Percentiles rank a stretch among this genome's conserved stretches.
Conservation (phyloP, 352 stramenopile species). For the Phytophthora syringae region DNA sequence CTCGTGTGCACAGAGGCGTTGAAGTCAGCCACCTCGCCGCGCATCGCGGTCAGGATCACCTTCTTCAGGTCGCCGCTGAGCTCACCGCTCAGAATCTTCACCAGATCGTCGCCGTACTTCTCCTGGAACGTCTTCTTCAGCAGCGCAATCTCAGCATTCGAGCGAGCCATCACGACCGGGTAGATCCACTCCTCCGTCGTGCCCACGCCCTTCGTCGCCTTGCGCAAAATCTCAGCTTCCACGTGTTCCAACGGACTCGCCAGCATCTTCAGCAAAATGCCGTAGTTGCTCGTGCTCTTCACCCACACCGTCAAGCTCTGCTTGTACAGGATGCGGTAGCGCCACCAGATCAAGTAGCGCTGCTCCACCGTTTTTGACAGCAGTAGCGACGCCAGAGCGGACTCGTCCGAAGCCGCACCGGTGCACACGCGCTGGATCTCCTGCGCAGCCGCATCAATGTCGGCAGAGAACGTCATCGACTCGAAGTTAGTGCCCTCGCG, state of each 20-base stretch:
- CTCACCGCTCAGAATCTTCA: constrained; percentile 46
- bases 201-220: constrained; percentile 21
- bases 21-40: constrained; percentile 32
- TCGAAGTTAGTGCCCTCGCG: constrained; percentile 20
- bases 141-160: constrained; percentile 62
- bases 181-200: constrained; percentile 60
- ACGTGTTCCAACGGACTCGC: constrained; percentile 47
- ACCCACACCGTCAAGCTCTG: constrained; percentile 58
- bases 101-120: constrained; percentile 52
- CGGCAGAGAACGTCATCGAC: constrained; percentile 6
- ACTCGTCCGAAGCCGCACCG: neutral
- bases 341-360: constrained; percentile 21
- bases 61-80: constrained; percentile 62
- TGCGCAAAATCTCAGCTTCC: constrained; percentile 55
- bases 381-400: constrained; percentile 15
- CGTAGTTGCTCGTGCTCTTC: constrained; percentile 51
- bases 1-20: too few relatives aligned
- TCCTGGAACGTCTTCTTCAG: constrained; percentile 75
- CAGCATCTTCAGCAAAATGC: constrained; percentile 51
- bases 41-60: too few relatives aligned
- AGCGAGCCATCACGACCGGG: constrained; percentile 53
- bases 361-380: constrained; percentile 16
- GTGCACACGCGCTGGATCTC: constrained; percentile 41
- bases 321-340: constrained; percentile 45
- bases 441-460: constrained; percentile 43